These are phyloP conservation scores for Malus sylvestris DNA, from an alignment of 306 rosid genomes.

Conservation along the genomic window DNA sequence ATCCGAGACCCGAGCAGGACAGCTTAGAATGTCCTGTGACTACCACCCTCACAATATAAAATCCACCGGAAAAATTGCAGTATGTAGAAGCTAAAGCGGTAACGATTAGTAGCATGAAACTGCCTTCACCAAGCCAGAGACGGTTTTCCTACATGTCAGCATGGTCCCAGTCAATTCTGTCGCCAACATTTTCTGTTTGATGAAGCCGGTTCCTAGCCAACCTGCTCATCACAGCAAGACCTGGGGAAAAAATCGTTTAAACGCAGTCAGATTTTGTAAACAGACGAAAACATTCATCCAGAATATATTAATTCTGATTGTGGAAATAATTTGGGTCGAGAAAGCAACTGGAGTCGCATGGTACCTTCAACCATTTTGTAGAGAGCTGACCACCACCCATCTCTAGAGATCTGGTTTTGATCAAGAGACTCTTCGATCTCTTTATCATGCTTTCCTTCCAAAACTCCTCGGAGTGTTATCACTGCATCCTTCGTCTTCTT, in stretches of 20 bases:
- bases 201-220: conserved; percentile 59
- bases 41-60: neutral
- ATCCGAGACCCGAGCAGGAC: neutral
- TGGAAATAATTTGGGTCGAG: neutral
- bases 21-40: neutral
- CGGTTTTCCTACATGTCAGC: conserved; percentile 30
- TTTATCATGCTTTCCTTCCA: conserved; percentile 76
- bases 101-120: neutral
- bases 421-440: conserved; percentile 54
- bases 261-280: neutral
- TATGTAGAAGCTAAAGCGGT: neutral
- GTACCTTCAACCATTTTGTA: conserved; percentile 90
- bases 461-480: conserved; percentile 61
- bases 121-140: neutral
- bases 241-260: conserved; percentile 22
- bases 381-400: conserved; percentile 75
- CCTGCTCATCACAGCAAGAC: conserved; percentile 76
- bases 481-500: conserved; percentile 61
- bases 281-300: neutral
- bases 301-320: neutral
- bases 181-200: conserved; percentile 43
- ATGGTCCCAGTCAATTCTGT: conserved; percentile 63
- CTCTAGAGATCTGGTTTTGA: conserved; percentile 40
- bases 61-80: neutral
- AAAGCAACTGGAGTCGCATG: neutral